Conservation (phyloP, 371 early-diverging fungal genomes). For the Lichtheimia ramosa region DNA sequence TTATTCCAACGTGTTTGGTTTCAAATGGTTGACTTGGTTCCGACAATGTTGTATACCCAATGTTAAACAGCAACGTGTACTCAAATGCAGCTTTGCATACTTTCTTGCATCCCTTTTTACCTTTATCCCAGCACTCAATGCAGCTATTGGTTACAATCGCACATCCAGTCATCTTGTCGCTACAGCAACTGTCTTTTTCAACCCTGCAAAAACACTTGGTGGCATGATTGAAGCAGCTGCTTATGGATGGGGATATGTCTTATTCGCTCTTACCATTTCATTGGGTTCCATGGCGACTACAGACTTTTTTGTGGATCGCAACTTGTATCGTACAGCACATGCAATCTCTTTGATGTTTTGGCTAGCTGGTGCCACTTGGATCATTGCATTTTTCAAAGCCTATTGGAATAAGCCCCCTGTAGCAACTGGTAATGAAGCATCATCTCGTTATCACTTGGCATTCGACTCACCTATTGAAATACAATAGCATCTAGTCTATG, state of each 20-base stretch:
- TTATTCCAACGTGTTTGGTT: not conserved
- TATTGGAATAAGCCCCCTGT: slow-evolving; percentile 65
- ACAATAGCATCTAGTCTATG: slow-evolving; percentile 58
- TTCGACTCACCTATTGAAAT: not conserved
- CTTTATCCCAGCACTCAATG: slow-evolving; percentile 56
- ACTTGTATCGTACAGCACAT: slow-evolving; percentile 42
- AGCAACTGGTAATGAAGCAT: slow-evolving; percentile 42
- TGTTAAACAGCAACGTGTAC: slow-evolving; percentile 31
- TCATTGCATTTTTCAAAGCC: slow-evolving; percentile 62
- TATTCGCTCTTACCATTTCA: slow-evolving; percentile 52
- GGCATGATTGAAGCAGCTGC: slow-evolving; percentile 68
- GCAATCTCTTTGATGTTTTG: slow-evolving; percentile 53
- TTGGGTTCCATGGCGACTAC: slow-evolving; percentile 58
- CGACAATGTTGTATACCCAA: too few species aligned
- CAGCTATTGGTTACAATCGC: slow-evolving; percentile 43
- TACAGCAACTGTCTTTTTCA: slow-evolving; percentile 66
- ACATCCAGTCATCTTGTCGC: slow-evolving; percentile 65
- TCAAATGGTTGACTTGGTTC: too few species aligned
- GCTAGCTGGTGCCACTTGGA: slow-evolving; percentile 60
- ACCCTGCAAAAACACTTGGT: slow-evolving; percentile 67
- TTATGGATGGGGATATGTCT: slow-evolving; percentile 56
- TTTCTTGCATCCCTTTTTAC: slow-evolving; percentile 62
- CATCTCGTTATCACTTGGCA: not conserved
- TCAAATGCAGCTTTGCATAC: slow-evolving; percentile 69
- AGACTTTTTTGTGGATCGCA: slow-evolving; percentile 55